A percentile compares a stretch with the other conserved stretches of the same genome.
phyloP scores from a whole-genome alignment of 169 alveolate species.

The Eimeria sp. region DNA sequence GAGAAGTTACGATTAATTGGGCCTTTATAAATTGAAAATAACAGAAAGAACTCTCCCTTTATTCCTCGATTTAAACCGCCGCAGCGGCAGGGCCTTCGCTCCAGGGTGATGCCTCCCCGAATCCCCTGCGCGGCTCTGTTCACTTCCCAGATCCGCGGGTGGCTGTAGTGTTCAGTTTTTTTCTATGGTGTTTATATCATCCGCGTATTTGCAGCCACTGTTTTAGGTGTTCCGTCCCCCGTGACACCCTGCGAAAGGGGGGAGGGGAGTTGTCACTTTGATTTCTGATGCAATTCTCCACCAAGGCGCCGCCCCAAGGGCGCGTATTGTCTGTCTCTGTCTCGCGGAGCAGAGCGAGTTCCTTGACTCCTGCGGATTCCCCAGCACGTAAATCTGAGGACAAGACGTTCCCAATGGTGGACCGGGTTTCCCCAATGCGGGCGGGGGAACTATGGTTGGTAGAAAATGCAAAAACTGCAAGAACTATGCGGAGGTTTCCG shows the following conservation, averaged over 20 bases:
- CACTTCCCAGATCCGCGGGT: not conserved
- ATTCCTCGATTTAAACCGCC: not conserved
- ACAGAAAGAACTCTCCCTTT: not conserved
- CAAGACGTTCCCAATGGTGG: constrained; percentile 26
- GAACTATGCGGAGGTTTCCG: constrained; percentile 60
- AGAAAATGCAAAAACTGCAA: constrained; percentile 45
- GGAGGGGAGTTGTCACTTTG: not conserved
- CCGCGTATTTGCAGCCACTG: not conserved
- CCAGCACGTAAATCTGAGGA: constrained; percentile 13
- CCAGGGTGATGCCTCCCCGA: not conserved
- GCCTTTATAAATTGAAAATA: not conserved
- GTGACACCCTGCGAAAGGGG: not conserved
- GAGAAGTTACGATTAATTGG: not conserved
- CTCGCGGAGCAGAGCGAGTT: constrained; percentile 77
- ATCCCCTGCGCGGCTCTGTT: not conserved
- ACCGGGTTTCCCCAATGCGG: constrained; percentile 65
- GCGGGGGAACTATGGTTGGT: constrained; percentile 72
- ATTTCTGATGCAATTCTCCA: constrained; percentile 66
- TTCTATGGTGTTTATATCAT: not conserved
- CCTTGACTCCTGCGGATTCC: constrained; percentile 43
- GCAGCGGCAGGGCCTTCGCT: not conserved
- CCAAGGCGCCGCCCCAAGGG: constrained; percentile 72
- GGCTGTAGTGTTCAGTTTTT: not conserved
- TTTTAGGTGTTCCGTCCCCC: not conserved
- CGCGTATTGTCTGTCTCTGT: constrained; percentile 66